Evolutionary conservation across 1,139 yeast genomes (phyloP).

Genomic region (Hansenula lynferdii): DNA sequence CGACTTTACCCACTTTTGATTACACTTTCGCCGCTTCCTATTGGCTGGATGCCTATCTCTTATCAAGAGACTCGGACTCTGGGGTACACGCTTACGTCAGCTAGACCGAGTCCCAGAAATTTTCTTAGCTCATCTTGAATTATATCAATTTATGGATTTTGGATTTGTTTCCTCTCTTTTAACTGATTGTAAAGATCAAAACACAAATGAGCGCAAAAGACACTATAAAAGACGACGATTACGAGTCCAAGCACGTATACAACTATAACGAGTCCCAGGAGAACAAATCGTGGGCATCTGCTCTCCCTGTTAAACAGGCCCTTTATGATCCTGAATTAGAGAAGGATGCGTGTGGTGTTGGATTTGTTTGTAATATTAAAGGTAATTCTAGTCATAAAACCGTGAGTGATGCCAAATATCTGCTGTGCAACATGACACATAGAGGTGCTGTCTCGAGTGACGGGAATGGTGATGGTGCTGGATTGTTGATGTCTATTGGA

Average conservation of each 20-base stretch:
- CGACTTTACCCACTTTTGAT: too few species aligned
- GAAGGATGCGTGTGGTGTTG: slow-evolving; percentile 98
- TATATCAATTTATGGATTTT: too few species aligned
- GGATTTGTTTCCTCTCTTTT: too few species aligned
- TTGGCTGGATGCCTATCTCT: not conserved
- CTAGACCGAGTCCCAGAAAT: not conserved
- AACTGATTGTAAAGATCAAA: too few species aligned
- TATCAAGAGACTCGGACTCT: not conserved
- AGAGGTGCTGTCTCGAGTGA: slow-evolving; percentile 97
- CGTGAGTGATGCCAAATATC: slow-evolving; percentile 81
- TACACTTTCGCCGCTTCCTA: not conserved
- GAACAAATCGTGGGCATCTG: slow-evolving; percentile 85
- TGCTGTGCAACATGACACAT: slow-evolving; percentile 97
- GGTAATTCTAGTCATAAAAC: slow-evolving; percentile 87
- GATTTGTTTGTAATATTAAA: slow-evolving; percentile 92
- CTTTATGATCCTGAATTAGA: slow-evolving; percentile 91
- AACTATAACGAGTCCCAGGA: slow-evolving; percentile 71
- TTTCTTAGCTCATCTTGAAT: too few species aligned
- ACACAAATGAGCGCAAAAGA: too few species aligned
- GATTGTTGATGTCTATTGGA: slow-evolving; percentile 89
- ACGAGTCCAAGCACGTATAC: slow-evolving; percentile 31
- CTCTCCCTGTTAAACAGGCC: slow-evolving; percentile 84
- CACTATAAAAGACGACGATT: slow-evolving; percentile 3
- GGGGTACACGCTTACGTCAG: not conserved
- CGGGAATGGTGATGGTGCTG: slow-evolving; percentile 99